These are phyloP conservation scores for Penicillium longicatenatum DNA, from an alignment of 495 filamentous ascomycete genomes.

Conservation along the genomic window DNA sequence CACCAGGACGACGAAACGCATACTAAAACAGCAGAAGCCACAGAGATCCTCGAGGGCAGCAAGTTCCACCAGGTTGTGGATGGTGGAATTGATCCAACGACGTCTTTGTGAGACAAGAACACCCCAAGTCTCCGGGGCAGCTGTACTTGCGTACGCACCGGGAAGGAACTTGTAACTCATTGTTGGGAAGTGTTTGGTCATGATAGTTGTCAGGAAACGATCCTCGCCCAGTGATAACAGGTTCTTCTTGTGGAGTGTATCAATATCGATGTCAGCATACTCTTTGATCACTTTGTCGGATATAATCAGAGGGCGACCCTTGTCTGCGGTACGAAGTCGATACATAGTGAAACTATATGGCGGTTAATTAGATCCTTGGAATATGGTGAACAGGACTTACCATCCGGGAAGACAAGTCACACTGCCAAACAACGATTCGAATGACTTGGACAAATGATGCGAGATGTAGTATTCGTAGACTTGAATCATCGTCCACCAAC, in stretches of 20 bases:
- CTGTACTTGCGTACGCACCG: conserved; percentile 88
- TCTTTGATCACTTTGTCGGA: conserved; percentile 82
- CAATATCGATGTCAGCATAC: conserved; percentile 83
- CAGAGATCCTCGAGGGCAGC: conserved; percentile 88
- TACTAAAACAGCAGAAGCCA: conserved; percentile 98
- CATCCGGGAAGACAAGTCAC: conserved; percentile 98
- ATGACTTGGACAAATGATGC: conserved; percentile 90
- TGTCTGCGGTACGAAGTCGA: conserved; percentile 87
- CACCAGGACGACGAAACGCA: conserved; percentile 96
- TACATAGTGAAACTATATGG: conserved; percentile 93
- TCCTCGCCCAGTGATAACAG: conserved; percentile 93
- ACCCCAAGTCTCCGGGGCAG: conserved; percentile 90
- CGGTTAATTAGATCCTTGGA: conserved; percentile 16
- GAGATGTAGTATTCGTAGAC: conserved; percentile 99
- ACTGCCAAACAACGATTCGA: conserved; percentile 92
- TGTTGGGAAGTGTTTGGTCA: conserved; percentile 94
- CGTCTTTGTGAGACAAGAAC: conserved; percentile 92
- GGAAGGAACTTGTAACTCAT: conserved; percentile 97
- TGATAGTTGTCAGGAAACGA: conserved; percentile 94
- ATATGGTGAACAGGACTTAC: conserved; percentile 53
- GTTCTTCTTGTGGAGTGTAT: conserved; percentile 99
- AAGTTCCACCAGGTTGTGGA: conserved; percentile 92
- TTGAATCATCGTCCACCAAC: conserved; percentile 99
- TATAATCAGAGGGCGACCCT: conserved; percentile 89
- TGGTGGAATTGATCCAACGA: conserved; percentile 98